These are phyloP conservation scores for Claviceps monticola DNA, from an alignment of 2,329 filamentous ascomycete genomes.

Conservation along the genomic window DNA sequence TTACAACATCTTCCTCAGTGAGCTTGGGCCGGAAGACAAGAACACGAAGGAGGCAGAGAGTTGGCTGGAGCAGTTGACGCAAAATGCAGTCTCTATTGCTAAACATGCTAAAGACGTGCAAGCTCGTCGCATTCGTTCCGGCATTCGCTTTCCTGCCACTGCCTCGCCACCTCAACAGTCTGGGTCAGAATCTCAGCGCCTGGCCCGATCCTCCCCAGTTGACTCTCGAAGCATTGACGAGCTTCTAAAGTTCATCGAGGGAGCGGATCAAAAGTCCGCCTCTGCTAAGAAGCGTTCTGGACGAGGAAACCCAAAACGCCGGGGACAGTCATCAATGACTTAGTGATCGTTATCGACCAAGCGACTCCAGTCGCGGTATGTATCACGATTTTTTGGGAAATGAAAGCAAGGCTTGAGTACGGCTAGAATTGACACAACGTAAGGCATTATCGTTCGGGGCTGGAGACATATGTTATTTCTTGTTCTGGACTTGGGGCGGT, in stretches of 20 bases:
- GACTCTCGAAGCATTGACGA: constrained; percentile 85
- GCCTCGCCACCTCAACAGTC: constrained; percentile 14
- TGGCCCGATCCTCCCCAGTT: constrained; percentile 25
- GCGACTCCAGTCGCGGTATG: not conserved
- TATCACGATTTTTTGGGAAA: not conserved
- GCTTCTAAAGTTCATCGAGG: constrained; percentile 87
- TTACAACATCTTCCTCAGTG: constrained; percentile 83
- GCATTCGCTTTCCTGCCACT: constrained; percentile 47
- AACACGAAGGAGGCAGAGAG: constrained; percentile 97
- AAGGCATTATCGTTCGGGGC: not conserved
- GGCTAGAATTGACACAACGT: not conserved
- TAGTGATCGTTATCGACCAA: not conserved
- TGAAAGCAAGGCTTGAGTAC: not conserved
- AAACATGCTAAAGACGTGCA: constrained; percentile 85
- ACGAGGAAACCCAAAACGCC: constrained; percentile 41
- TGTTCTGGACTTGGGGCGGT: not conserved
- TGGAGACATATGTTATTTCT: not conserved
- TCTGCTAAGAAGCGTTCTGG: constrained; percentile 42
- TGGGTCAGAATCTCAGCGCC: constrained; percentile 19
- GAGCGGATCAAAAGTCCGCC: constrained; percentile 40
- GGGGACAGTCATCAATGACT: constrained; percentile 19
- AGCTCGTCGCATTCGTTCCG: constrained; percentile 55
- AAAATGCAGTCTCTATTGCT: constrained; percentile 86
- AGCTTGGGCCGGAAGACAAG: constrained; percentile 80
- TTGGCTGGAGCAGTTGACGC: constrained; percentile 92